Evolutionary conservation across 2,329 filamentous ascomycete genomes (phyloP).

Genomic region (Fusarium solani-melongenae): DNA sequence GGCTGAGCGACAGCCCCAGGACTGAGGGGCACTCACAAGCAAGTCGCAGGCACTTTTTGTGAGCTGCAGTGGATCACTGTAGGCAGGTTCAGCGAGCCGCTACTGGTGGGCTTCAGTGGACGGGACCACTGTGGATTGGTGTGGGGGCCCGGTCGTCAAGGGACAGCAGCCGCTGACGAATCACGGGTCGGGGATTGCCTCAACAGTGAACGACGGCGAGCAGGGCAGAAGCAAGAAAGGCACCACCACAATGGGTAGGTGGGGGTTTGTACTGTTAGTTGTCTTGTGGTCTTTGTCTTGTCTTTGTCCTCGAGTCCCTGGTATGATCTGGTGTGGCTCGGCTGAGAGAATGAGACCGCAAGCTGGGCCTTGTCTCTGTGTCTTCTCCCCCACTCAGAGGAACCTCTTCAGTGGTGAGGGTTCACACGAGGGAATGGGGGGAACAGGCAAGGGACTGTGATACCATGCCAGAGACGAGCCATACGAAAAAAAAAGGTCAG

Average conservation of each 20-base stretch:
- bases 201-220: not conserved
- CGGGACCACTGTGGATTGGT: not conserved
- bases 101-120: not conserved
- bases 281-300: not conserved
- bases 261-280: not conserved
- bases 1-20: conserved; percentile 15
- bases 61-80: conserved; percentile 3
- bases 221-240: not conserved
- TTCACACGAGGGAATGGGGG: not conserved
- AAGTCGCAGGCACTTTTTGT: conserved; percentile 12
- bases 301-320: not conserved
- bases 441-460: not conserved
- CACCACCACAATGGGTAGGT: conserved; percentile 4
- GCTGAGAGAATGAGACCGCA: not conserved
- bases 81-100: not conserved
- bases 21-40: conserved; percentile 33
- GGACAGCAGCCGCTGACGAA: conserved; percentile 14
- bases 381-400: not conserved
- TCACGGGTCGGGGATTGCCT: conserved; percentile 11
- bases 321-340: not conserved
- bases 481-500: not conserved
- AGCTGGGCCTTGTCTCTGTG: not conserved
- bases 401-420: not conserved
- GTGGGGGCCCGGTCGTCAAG: conserved; percentile 15
- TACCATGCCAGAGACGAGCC: not conserved